These are phyloP conservation scores for Candolleomyces aberdarensis DNA, from an alignment of 768 basidiomycete genomes.

Conservation along the genomic window DNA sequence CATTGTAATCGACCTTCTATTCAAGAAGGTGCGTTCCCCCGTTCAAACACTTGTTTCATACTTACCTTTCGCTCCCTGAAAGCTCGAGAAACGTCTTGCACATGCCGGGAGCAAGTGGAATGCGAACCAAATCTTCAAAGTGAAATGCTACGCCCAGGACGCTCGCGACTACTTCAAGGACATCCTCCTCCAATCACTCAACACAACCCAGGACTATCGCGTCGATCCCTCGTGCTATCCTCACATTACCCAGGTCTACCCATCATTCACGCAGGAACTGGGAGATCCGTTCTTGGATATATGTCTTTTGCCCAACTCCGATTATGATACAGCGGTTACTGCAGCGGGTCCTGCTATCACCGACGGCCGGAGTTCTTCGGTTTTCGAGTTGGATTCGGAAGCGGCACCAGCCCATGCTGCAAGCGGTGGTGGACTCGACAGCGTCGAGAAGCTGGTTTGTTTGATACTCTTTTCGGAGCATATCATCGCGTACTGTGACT, in stretches of 20 bases:
- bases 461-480: slow-evolving; percentile 9
- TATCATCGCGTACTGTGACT: slow-evolving; percentile 7
- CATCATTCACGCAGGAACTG: background rate
- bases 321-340: no score
- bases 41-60: background rate
- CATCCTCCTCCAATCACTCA: slow-evolving; percentile 6
- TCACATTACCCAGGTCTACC: background rate
- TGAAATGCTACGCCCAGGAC: slow-evolving; percentile 10
- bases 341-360: background rate
- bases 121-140: slow-evolving; percentile 1
- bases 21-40: background rate
- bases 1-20: background rate
- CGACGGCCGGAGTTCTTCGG: background rate
- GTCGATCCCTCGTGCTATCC: slow-evolving; percentile 3
- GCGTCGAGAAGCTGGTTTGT: slow-evolving; percentile 7
- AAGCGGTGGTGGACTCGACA: background rate
- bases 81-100: slow-evolving; percentile 1
- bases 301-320: background rate
- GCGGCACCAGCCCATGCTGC: background rate
- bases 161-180: slow-evolving; percentile 6
- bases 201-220: background rate
- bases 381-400: background rate
- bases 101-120: background rate
- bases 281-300: slow-evolving; percentile 5
- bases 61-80: background rate